Base-by-base conservation (phyloP, 129 eudicot species). In the Solidago caesia region DNA sequence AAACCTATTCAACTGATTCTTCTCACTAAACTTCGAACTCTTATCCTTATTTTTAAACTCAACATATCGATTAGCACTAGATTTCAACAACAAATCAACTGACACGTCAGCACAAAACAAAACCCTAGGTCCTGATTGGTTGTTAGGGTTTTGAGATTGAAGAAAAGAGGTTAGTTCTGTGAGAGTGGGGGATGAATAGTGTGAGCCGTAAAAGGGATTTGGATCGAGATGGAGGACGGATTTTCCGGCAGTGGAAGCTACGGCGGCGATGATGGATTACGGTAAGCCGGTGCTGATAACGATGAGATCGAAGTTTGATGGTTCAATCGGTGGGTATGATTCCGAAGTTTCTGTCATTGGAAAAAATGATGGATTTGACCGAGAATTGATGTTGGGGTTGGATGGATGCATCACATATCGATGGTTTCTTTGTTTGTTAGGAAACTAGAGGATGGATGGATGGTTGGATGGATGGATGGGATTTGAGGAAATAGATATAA, bases 171-270 rank as follows among this genome's bases (percentile, higher is more conserved):
- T 51, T 64, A 91, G 77, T 49, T 91, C 91, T 25, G 78, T 60
- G 84, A 87, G 89, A 46, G 91, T 78, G 64, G 91, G 89, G 59
- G 97, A 88, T 25, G 99, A 80, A 81, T 73, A 88, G 83, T 86
- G 96, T 68, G 85, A 61, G 61, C 97, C 99, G 72, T 94, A 94
- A 77, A 82, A 89, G 70, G 96, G 84, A 80, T 94, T 87, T 13
- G 88, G 85, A 49, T 94, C 99, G 62, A 94, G 91, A 66, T 94
- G 96, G 75, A 94, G 94, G 79, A 94, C 97, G 39, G 93, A 33
- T 81, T 91, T 94, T 0, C 88, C 89, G 80, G 85, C 85, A 70
- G 93, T 75, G 80, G 96, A 90, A 42, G 99, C 88, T 41, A 96
- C 97, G 83, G 98, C 88, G 79, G 98, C 88, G 74, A 90, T 52